Conservation (phyloP, 2,329 filamentous ascomycete genomes). For the Penicillium decumbens region DNA sequence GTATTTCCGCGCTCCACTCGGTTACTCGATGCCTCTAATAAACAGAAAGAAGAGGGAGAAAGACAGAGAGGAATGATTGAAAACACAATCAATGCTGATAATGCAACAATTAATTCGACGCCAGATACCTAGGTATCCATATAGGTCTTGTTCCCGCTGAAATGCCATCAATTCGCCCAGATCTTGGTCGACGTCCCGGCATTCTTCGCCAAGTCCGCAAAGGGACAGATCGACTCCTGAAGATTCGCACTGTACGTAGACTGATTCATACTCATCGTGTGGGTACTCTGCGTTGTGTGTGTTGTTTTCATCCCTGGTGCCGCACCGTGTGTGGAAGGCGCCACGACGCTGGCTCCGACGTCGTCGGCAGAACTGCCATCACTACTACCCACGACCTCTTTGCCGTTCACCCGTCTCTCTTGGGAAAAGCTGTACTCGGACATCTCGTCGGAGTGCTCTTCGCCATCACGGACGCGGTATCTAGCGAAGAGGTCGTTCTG, state of each 20-base stretch:
- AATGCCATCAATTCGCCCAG: constrained; percentile 23
- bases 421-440: constrained; percentile 47
- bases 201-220: constrained; percentile 25
- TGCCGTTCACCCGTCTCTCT: constrained; percentile 62
- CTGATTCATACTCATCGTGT: not conserved
- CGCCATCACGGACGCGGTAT: constrained; percentile 68
- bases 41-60: not conserved
- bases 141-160: constrained; percentile 1
- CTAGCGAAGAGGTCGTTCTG: constrained; percentile 83
- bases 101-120: not conserved
- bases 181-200: constrained; percentile 29
- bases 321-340: constrained; percentile 16
- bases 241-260: not conserved
- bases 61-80: no score
- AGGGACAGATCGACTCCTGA: constrained; percentile 26
- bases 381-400: constrained; percentile 48
- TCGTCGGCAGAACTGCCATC: constrained; percentile 29
- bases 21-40: no score
- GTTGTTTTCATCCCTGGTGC: not conserved
- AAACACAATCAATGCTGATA: constrained; percentile 3
- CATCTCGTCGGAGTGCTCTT: constrained; percentile 52
- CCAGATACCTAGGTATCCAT: not conserved
- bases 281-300: not conserved
- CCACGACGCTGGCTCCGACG: constrained; percentile 27
- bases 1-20: not conserved